Evolutionary conservation across 2,329 filamentous ascomycete genomes (phyloP), one percentile per base, ranked within the genome.

Genomic region (Rutstroemia sp.): DNA sequence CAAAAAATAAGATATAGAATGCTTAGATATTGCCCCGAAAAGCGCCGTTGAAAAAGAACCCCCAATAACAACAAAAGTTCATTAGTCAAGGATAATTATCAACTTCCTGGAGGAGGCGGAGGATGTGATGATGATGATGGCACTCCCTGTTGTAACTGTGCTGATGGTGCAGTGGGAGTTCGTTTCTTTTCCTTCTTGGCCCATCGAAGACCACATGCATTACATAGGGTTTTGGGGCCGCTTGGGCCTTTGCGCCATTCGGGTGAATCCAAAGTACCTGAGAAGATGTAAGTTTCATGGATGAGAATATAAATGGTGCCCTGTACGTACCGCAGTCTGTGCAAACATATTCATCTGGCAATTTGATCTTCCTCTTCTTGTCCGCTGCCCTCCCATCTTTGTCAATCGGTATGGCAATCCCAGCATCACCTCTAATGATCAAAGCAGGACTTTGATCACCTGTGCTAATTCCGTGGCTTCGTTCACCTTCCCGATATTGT

Each of bases 181-280:
- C 48, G 25, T 16, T 17, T 46, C 77, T 94, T 94, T 69, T 94
- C 89, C 68, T 89, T 91, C 81, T 88, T 84, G 16, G 84, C 83
- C 84, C 84, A 87, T 52, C 84, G 77, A 30, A 87, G 74, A 39
- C 92, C 92, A 69, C 92, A 97, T 7, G 92, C 92, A 73, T 97
- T 97, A 73, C 92, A 97, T 12, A 97, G 75, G 8, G 92, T 96
- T 72, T 97, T 96, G 1, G 92, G 92, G 2, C 92, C 92, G 60
- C 83, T 89, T 0, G 92, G 92, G 0, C 92, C 92, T 71, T 96
- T 96, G 60, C 92, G 81, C 92, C 92, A 97, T 75, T 97, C 92
- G 0, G 92, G 92, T 16, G 89, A 95, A 68, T 96, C 92, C 42
- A 95, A 78, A 0, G 90, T 96, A 37, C 82, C 82, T 86, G 59